Conservation (phyloP, 2,329 filamentous ascomycete genomes). For the Aspergillus eucalypticola region DNA sequence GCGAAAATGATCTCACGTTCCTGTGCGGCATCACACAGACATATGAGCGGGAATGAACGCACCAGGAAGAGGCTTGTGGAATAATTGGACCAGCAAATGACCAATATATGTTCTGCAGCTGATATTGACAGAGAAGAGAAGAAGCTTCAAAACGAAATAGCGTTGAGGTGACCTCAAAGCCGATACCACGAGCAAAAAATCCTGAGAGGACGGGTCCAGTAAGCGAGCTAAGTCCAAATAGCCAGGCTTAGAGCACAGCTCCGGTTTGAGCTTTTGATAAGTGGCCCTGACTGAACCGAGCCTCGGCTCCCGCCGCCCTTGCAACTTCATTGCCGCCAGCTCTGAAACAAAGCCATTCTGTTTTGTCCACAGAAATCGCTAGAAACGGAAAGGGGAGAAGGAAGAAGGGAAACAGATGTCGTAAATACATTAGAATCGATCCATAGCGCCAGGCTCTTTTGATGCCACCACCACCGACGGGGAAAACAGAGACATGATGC, state of each 20-base stretch:
- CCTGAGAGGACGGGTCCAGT: neutral
- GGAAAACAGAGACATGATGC: constrained; percentile 7
- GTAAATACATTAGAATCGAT: constrained; percentile 21
- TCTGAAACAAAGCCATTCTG: neutral
- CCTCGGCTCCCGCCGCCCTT: neutral
- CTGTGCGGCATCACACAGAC: neutral
- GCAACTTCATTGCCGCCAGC: neutral
- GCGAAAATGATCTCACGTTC: neutral
- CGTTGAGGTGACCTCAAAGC: neutral
- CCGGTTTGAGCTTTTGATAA: too few relatives aligned
- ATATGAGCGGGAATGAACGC: neutral
- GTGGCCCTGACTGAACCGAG: neutral
- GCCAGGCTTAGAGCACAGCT: neutral
- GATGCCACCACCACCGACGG: constrained; percentile 25
- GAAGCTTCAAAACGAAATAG: constrained; percentile 1
- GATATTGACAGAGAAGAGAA: constrained; percentile 21
- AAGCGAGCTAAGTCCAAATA: neutral
- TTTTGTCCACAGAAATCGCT: neutral
- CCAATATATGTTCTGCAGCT: constrained; percentile 11
- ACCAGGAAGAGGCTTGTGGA: neutral
- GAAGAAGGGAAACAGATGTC: constrained; percentile 1
- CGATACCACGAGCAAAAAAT: neutral
- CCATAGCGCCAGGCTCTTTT: constrained; percentile 40
- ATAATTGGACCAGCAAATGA: neutral
- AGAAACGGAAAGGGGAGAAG: neutral